Evolutionary conservation across 2,329 filamentous ascomycete genomes (phyloP), one percentile per base, ranked within the genome.

Genomic region (Podosphaera fusca): DNA sequence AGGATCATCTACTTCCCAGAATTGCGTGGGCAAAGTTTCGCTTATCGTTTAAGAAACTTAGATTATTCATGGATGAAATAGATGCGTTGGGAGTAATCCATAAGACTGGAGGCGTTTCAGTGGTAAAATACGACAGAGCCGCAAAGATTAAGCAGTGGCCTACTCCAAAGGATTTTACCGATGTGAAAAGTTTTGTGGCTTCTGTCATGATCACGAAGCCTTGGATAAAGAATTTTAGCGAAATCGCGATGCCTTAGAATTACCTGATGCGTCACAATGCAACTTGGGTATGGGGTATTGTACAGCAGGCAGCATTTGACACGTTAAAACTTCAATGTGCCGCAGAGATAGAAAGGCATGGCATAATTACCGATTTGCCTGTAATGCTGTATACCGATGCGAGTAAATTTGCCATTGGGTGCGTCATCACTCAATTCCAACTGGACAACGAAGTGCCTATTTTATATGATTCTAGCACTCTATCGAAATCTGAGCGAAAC

Each of bases 121-220:
- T 40, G 52, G 29, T 42, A 30, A 55, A 40, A 14, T 42, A 55
- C 30, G 36, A 40, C 29, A 55, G 52, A 34, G 35, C 52, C 30
- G 50, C 50, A 36, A 52, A 52, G 31, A 52, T 52, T 34, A 52
- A 52, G 31, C 30, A 52, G 50, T 52, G 50, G 50, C 50, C 50
- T 34, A 52, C 29, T 34, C 50, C 50, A 52, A 52, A 52, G 33
- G 33, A 52, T 36, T 35, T 52, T 52, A 52, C 50, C 10, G 30
- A 52, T 34, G 50, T 52, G 31, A 52, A 52, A 36, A 35, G 50
- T 29, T 52, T 52, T 52, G 50, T 52, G 12, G 50, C 33, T 34
- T 52, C 50, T 6, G 33, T 52, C 50, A 52, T 52, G 50, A 36
- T 52, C 9, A 52, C 50, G 29, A 52, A 52, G n/a, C 50, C 50